Evolutionary conservation across 192 early-diverging fungal species (phyloP).

Genomic region (Coemansia sp.): DNA sequence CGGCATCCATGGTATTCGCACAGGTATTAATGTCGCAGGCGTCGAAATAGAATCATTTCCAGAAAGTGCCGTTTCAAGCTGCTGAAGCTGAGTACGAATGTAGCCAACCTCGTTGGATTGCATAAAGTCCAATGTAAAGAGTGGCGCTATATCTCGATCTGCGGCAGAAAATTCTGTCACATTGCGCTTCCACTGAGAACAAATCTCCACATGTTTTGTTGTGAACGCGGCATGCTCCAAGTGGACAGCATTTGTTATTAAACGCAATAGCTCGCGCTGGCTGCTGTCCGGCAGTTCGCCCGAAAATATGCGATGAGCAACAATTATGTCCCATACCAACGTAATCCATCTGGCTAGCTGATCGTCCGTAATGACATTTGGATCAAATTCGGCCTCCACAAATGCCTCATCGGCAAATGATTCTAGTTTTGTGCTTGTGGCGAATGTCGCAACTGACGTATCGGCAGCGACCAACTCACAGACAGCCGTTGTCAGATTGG

Average conservation of each 20-base stretch:
- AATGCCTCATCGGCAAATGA: background rate
- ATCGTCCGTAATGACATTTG: constrained; percentile 26
- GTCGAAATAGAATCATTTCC: background rate
- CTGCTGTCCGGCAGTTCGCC: constrained; percentile 15
- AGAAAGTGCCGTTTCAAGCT: constrained; percentile 4
- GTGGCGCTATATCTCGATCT: constrained; percentile 13
- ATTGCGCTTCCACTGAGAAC: background rate
- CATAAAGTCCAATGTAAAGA: constrained; percentile 16
- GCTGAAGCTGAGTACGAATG: constrained; percentile 17
- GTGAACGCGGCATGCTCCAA: constrained; percentile 8
- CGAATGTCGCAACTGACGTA: constrained; percentile 6
- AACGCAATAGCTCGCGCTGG: constrained; percentile 30
- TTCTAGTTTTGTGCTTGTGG: background rate
- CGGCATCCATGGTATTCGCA: constrained; percentile 27
- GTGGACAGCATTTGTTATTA: constrained; percentile 31
- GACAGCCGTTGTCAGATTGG: background rate
- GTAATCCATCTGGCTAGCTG: constrained; percentile 39
- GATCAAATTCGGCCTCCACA: constrained; percentile 31
- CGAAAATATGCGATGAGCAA: background rate
- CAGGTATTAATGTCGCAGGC: constrained; percentile 31
- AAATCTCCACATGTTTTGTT: too few species aligned
- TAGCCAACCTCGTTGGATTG: constrained; percentile 33
- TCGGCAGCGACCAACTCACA: constrained; percentile 8
- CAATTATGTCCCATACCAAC: constrained; percentile 31
- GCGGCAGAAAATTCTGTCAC: constrained; percentile 6